Conservation (phyloP, 345 rosid genomes). For the Citrus unshiu region DNA sequence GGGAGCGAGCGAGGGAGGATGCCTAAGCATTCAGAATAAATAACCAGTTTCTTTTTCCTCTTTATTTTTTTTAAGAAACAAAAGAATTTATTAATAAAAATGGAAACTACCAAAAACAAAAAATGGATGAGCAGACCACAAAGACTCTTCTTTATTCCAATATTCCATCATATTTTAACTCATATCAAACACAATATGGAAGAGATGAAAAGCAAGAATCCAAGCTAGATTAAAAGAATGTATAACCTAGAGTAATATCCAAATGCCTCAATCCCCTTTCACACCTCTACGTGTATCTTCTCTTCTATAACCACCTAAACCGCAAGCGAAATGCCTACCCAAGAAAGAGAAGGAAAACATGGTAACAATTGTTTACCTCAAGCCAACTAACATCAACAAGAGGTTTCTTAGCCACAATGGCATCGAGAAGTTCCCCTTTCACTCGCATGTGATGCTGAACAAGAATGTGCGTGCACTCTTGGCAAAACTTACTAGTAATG, state of each 20-base stretch:
- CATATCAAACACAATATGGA: background rate
- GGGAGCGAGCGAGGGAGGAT: background rate
- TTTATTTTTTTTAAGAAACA: no score
- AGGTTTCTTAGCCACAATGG: slow-evolving; percentile 56
- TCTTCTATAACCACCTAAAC: background rate
- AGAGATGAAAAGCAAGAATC: background rate
- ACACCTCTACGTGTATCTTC: background rate
- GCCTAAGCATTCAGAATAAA: background rate
- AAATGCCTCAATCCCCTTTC: background rate
- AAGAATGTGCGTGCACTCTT: slow-evolving; percentile 79
- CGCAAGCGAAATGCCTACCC: background rate
- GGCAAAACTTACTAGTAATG: slow-evolving; percentile 32
- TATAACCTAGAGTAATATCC: background rate
- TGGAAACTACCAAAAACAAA: background rate
- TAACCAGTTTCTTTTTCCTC: background rate
- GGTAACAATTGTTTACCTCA: slow-evolving; percentile 44
- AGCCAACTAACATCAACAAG: slow-evolving; percentile 55
- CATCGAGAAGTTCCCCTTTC: slow-evolving; percentile 53
- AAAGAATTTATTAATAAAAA: background rate
- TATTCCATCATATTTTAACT: background rate
- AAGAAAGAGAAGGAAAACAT: background rate
- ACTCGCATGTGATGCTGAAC: slow-evolving; percentile 48
- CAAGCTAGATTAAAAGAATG: background rate
- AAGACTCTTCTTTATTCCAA: background rate
- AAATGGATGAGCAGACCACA: background rate